A percentile compares a stretch with the other conserved stretches of the same genome.
Evolutionary conservation across 352 stramenopile species (phyloP).

Genomic region (Pythium aquatile): DNA sequence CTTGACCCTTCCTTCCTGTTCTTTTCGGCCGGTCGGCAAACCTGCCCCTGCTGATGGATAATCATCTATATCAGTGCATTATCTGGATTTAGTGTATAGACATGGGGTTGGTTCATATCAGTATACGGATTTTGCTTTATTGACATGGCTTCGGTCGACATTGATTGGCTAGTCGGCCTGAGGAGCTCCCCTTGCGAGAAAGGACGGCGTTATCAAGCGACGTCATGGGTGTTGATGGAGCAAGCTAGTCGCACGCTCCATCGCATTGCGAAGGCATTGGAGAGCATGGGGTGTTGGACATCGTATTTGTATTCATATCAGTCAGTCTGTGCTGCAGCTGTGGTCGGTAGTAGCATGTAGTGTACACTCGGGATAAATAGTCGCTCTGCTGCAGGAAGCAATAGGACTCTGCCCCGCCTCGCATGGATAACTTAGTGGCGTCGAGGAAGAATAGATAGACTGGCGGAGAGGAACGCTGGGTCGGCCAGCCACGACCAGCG

Average conservation of each 20-base stretch:
- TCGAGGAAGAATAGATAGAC: slow-evolving; percentile 4
- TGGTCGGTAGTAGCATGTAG: slow-evolving; percentile 3
- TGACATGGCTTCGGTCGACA: not conserved
- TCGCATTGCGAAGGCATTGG: not conserved
- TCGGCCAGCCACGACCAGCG: not conserved
- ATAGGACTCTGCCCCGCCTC: slow-evolving; percentile 6
- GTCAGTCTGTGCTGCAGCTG: not conserved
- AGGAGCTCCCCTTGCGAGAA: not conserved
- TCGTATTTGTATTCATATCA: slow-evolving; percentile 18
- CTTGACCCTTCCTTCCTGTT: slow-evolving; percentile 26
- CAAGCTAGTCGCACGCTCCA: too few species aligned
- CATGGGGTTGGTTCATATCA: not conserved
- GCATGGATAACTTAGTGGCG: slow-evolving; percentile 7
- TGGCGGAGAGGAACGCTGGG: not conserved
- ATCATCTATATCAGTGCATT: not conserved
- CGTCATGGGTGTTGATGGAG: too few species aligned
- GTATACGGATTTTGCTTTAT: not conserved
- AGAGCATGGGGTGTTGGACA: not conserved
- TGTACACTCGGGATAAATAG: slow-evolving; percentile 25
- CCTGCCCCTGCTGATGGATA: slow-evolving; percentile 1
- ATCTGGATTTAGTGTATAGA: too few species aligned
- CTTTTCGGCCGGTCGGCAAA: slow-evolving; percentile 8
- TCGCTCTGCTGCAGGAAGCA: slow-evolving; percentile 6
- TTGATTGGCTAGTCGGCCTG: slow-evolving; percentile 13
- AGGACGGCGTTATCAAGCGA: too few species aligned